phyloP scores from a whole-genome alignment of 75 land plant species.

The Ceratopteris richardii region DNA sequence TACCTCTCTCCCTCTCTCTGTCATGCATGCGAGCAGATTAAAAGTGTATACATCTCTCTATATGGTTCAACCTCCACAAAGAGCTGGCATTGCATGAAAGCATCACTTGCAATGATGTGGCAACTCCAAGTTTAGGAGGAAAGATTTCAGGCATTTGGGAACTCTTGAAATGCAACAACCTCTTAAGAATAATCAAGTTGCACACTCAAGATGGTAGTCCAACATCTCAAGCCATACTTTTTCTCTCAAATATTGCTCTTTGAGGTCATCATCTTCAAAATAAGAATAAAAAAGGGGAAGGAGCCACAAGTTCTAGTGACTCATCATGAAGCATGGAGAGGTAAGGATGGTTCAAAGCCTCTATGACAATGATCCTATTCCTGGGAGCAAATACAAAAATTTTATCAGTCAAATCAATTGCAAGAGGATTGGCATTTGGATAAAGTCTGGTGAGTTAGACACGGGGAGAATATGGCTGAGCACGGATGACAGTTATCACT shows the following conservation, averaged over 20 bases:
- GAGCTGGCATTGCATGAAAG: no score
- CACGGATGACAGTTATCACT: conserved; percentile 56
- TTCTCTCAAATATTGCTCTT: conserved; percentile 55
- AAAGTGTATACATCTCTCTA: no score
- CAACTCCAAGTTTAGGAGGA: no score
- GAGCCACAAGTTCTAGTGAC: conserved; percentile 42
- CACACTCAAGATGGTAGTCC: conserved; percentile 62
- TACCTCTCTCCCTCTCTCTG: no score
- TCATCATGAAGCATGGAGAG: conserved; percentile 58
- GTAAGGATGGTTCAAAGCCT: conserved; percentile 29
- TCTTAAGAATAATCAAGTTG: not conserved
- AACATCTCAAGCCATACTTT: conserved; percentile 80
- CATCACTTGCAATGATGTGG: no score
- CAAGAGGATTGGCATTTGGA: conserved; percentile 10
- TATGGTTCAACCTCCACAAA: no score
- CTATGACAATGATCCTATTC: conserved; percentile 24
- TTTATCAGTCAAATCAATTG: conserved; percentile 22
- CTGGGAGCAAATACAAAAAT: conserved; percentile 29
- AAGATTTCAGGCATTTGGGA: no score
- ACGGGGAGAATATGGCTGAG: conserved; percentile 29
- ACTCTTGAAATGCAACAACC: no score
- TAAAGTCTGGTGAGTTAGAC: conserved; percentile 6
- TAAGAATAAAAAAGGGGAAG: conserved; percentile 48
- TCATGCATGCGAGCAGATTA: no score
- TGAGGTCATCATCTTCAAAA: conserved; percentile 51